A percentile compares a stretch with the other conserved stretches of the same genome.
Evolutionary conservation across 1,284 basidiomycete species (phyloP).

Genomic region (Termitomyces sp.): DNA sequence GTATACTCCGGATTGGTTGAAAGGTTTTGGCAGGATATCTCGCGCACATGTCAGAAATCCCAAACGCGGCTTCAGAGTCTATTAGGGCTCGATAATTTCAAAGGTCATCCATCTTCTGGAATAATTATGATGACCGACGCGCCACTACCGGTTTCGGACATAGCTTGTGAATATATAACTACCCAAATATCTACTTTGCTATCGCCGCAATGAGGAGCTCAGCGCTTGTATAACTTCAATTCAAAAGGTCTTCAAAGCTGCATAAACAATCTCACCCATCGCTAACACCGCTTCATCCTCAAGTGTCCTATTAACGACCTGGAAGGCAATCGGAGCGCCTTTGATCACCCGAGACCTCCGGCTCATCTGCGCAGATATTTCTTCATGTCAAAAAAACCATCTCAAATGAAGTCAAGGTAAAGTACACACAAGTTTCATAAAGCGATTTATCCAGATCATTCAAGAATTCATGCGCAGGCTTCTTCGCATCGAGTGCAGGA

Average conservation of each 20-base stretch:
- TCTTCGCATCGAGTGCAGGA: conserved; percentile 38
- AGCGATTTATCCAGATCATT: conserved; percentile 41
- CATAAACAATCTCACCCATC: not conserved
- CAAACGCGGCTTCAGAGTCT: too few species aligned
- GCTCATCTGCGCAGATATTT: not conserved
- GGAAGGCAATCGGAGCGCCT: not conserved
- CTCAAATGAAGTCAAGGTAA: not conserved
- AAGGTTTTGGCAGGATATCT: too few species aligned
- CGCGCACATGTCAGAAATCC: too few species aligned
- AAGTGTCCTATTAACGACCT: not conserved
- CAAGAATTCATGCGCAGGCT: conserved; percentile 40
- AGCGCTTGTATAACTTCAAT: too few species aligned
- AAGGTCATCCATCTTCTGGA: too few species aligned
- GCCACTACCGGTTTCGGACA: too few species aligned
- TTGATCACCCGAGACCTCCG: not conserved
- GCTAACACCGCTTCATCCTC: not conserved
- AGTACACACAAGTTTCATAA: conserved; percentile 51
- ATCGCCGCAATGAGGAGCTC: too few species aligned
- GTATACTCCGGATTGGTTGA: not conserved
- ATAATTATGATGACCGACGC: too few species aligned
- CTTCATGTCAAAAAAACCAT: not conserved
- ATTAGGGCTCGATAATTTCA: too few species aligned
- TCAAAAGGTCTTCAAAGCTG: not conserved
- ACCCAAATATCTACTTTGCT: too few species aligned
- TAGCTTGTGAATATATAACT: too few species aligned